phyloP scores from a whole-genome alignment of 163 green algal genomes.

The Smithsoniella earleae region DNA sequence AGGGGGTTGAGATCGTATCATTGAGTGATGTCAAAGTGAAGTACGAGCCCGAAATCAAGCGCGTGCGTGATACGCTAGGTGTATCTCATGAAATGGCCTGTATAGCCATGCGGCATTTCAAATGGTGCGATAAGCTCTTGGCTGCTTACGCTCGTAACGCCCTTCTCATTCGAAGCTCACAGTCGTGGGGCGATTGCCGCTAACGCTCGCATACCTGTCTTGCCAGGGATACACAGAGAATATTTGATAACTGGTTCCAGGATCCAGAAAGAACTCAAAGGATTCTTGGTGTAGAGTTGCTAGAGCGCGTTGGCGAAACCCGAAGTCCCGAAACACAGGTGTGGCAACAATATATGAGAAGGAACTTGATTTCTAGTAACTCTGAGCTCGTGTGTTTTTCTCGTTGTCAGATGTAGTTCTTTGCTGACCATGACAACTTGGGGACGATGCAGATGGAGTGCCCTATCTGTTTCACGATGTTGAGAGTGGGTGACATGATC shows the following conservation, averaged over 20 bases:
- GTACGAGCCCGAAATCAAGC: neutral
- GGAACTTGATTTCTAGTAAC: neutral
- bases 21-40: neutral
- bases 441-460: constrained; percentile 51
- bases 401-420: no score
- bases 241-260: constrained; percentile 32
- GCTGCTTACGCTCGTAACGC: neutral
- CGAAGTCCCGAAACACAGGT: neutral
- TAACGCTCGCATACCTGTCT: neutral
- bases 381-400: neutral
- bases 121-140: constrained; percentile 14
- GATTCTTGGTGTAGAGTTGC: constrained; percentile 6
- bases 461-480: constrained; percentile 86
- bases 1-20: constrained; percentile 24
- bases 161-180: no score
- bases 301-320: neutral
- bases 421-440: no score
- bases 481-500: constrained; percentile 47
- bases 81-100: neutral
- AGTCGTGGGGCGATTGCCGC: neutral
- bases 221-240: constrained; percentile 28
- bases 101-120: constrained; percentile 18
- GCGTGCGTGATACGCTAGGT: neutral
- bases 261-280: neutral
- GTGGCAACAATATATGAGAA: neutral